phyloP scores from a whole-genome alignment of 2,329 filamentous ascomycete genomes.

The Chaetomiaceae sp. region DNA sequence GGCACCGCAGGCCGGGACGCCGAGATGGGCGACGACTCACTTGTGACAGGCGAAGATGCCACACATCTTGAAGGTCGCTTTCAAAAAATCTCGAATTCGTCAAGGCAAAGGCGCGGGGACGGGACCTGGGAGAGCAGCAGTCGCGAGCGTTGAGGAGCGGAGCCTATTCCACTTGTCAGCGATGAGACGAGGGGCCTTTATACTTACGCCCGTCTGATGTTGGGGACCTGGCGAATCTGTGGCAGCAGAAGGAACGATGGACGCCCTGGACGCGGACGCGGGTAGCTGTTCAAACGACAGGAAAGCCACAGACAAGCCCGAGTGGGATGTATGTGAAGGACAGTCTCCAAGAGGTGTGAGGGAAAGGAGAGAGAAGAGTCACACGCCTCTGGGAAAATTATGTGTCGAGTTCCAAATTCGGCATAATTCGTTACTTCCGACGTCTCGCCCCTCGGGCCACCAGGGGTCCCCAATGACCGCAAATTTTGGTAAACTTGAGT shows the following conservation, averaged over 20 bases:
- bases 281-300: conserved; percentile 11
- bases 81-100: background rate
- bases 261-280: background rate
- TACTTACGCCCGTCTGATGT: conserved; percentile 17
- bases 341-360: background rate
- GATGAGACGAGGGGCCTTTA: conserved; percentile 22
- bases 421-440: conserved; percentile 14
- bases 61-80: conserved; percentile 61
- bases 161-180: conserved; percentile 19
- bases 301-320: conserved; percentile 4
- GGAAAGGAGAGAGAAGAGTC: conserved; percentile 17
- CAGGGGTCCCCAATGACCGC: conserved; percentile 3
- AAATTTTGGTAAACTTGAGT: conserved; percentile 21
- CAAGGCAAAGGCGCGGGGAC: conserved; percentile 6
- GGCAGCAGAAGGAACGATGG: background rate
- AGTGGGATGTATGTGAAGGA: conserved; percentile 15
- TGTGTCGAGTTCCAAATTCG: conserved; percentile 20
- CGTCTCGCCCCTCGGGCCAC: conserved; percentile 13
- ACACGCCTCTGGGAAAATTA: conserved; percentile 18
- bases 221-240: background rate
- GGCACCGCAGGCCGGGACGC: conserved; percentile 14
- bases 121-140: conserved; percentile 13
- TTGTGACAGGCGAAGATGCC: conserved; percentile 94
- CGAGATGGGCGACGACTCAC: conserved; percentile 47
- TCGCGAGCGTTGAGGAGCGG: conserved; percentile 20